Evolutionary conservation across 1,284 basidiomycete genomes (phyloP).

Genomic region (Marasmius tenuissimus): DNA sequence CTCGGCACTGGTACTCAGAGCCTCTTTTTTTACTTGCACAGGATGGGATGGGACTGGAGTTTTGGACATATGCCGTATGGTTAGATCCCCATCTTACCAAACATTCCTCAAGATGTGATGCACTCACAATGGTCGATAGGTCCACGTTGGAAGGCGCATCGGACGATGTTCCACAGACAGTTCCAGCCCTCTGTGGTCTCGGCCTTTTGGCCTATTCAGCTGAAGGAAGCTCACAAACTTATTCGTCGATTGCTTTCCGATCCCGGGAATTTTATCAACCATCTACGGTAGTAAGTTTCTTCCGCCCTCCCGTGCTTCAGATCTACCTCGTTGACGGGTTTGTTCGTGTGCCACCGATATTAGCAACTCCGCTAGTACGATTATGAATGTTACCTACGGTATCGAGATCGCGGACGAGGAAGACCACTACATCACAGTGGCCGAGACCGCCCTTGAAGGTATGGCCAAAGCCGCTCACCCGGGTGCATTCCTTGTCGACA

Average conservation of each 20-base stretch:
- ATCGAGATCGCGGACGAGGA: constrained; percentile 30
- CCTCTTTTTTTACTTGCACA: constrained; percentile 7
- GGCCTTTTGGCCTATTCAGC: constrained; percentile 29
- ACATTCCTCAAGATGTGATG: not conserved
- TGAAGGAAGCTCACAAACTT: constrained; percentile 37
- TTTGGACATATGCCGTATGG: constrained; percentile 39
- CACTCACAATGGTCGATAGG: constrained; percentile 18
- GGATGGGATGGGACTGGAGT: constrained; percentile 40
- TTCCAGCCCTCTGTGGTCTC: constrained; percentile 27
- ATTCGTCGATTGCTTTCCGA: constrained; percentile 36
- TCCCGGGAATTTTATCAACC: constrained; percentile 37
- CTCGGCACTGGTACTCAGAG: not conserved
- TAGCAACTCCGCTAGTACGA: constrained; percentile 41
- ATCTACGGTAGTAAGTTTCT: constrained; percentile 41
- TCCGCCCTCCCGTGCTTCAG: not conserved
- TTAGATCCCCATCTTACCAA: constrained; percentile 6
- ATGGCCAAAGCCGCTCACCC: constrained; percentile 35
- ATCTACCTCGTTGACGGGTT: not conserved
- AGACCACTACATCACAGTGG: constrained; percentile 35
- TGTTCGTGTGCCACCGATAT: not conserved
- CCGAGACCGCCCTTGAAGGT: constrained; percentile 35
- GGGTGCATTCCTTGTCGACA: constrained; percentile 36
- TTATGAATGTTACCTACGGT: constrained; percentile 38
- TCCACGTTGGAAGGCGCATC: constrained; percentile 36
- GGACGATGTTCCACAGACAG: constrained; percentile 34